Percentiles rank a stretch among this genome's conserved stretches.
Evolutionary conservation across 1,284 basidiomycete species (phyloP).

Genomic region (Pisolithus thermaeus): DNA sequence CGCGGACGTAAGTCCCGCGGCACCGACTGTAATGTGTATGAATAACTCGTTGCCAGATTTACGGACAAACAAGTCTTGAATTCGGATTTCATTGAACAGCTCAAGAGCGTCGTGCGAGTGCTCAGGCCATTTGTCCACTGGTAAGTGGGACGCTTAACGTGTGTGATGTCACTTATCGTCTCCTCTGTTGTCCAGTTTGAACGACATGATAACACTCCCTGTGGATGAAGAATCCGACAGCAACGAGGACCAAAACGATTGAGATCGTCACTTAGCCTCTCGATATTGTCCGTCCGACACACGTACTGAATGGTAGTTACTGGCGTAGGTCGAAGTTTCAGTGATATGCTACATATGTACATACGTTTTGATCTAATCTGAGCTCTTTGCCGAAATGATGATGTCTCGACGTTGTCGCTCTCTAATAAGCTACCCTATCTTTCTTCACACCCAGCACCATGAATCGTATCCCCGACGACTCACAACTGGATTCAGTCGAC

Average conservation of each 20-base stretch:
- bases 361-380: too few species aligned
- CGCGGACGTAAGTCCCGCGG: conserved; percentile 46
- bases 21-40: neutral
- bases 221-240: conserved; percentile 6
- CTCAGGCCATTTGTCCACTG: conserved; percentile 78
- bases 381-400: too few species aligned
- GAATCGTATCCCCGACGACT: neutral
- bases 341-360: too few species aligned
- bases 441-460: neutral
- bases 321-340: too few species aligned
- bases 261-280: too few species aligned
- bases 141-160: conserved; percentile 39
- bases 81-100: conserved; percentile 51
- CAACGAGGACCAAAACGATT: too few species aligned
- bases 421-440: too few species aligned
- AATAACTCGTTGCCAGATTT: conserved; percentile 47
- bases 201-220: conserved; percentile 56
- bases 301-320: too few species aligned
- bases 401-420: too few species aligned
- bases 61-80: conserved; percentile 66
- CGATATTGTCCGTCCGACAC: too few species aligned
- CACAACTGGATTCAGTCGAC: neutral
- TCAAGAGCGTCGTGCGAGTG: conserved; percentile 51
- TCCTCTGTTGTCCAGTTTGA: conserved; percentile 43
- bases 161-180: neutral